A percentile compares a stretch with the other conserved stretches of the same genome.
Evolutionary conservation across 768 basidiomycete genomes (phyloP).

Genomic region (Mycena capillaripes): DNA sequence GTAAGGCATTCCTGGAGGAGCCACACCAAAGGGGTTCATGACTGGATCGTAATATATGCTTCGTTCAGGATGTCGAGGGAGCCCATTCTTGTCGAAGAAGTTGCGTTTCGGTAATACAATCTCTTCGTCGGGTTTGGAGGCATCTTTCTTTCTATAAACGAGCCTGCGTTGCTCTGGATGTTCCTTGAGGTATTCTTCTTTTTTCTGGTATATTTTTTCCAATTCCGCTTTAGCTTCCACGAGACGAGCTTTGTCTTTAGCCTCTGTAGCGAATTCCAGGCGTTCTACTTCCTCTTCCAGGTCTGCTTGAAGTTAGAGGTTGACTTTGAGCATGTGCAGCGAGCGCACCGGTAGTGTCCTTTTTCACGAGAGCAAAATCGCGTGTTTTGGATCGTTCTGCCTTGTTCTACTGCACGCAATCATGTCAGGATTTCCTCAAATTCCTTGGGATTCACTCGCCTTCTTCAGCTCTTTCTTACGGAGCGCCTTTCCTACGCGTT

Average conservation of each 20-base stretch:
- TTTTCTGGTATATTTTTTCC: conserved; percentile 85
- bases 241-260: conserved; percentile 76
- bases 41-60: conserved; percentile 94
- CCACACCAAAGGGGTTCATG: conserved; percentile 93
- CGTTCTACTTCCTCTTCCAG: conserved; percentile 85
- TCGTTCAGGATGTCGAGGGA: conserved; percentile 91
- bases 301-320: conserved; percentile 57
- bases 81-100: conserved; percentile 85
- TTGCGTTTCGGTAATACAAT: conserved; percentile 66
- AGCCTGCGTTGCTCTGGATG: conserved; percentile 93
- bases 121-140: conserved; percentile 58
- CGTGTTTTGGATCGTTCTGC: conserved; percentile 82
- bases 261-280: conserved; percentile 64
- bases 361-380: conserved; percentile 94
- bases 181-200: conserved; percentile 91
- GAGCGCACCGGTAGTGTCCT: conserved; percentile 84
- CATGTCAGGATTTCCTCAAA: conserved; percentile 37
- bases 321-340: neutral
- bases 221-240: conserved; percentile 82
- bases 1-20: conserved; percentile 98
- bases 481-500: conserved; percentile 83
- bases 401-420: conserved; percentile 86
- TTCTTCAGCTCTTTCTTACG: conserved; percentile 97
- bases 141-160: conserved; percentile 74
- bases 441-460: conserved; percentile 58